These are phyloP conservation scores for Cafeteria roenbergensis DNA, from an alignment of 108 stramenopile genomes.

Conservation along the genomic window DNA sequence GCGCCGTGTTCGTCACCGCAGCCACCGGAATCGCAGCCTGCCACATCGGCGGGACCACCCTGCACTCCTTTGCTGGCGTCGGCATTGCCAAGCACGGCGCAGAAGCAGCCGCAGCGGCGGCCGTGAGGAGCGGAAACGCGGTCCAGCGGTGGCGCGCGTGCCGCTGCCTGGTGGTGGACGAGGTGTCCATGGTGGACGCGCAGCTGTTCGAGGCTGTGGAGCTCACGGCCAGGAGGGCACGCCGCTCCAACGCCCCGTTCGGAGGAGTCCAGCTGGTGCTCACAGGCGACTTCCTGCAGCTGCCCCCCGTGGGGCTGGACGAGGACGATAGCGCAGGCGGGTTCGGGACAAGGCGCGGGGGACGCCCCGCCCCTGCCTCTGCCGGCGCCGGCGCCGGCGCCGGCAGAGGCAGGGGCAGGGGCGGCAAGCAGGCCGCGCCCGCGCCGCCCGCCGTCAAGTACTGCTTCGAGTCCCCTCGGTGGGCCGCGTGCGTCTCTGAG, in stretches of 20 bases:
- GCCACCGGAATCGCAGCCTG: slow-evolving; percentile 38
- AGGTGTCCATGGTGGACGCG: slow-evolving; percentile 45
- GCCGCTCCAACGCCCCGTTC: slow-evolving; percentile 30
- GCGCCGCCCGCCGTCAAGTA: slow-evolving; percentile 17
- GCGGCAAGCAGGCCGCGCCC: not conserved
- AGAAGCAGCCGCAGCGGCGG: no score
- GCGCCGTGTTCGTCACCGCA: slow-evolving; percentile 28
- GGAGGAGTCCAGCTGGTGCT: slow-evolving; percentile 59
- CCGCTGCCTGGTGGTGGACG: slow-evolving; percentile 40
- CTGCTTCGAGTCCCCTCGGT: slow-evolving; percentile 37
- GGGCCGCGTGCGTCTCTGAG: slow-evolving; percentile 24
- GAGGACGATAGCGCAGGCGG: no score
- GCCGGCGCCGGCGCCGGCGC: not conserved
- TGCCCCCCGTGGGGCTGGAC: slow-evolving; percentile 52
- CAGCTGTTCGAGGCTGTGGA: slow-evolving; percentile 30
- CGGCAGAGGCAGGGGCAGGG: not conserved
- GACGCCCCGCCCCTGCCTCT: no score
- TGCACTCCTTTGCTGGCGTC: slow-evolving; percentile 35
- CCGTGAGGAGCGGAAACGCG: not conserved
- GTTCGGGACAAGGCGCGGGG: no score
- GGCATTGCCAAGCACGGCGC: not conserved
- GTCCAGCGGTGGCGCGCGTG: slow-evolving; percentile 5
- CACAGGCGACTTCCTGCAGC: slow-evolving; percentile 62
- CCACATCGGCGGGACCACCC: slow-evolving; percentile 29
- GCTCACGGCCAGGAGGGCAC: slow-evolving; percentile 15